phyloP scores from a whole-genome alignment of 495 filamentous ascomycete species.

The Penicillium macrosclerotiorum region DNA sequence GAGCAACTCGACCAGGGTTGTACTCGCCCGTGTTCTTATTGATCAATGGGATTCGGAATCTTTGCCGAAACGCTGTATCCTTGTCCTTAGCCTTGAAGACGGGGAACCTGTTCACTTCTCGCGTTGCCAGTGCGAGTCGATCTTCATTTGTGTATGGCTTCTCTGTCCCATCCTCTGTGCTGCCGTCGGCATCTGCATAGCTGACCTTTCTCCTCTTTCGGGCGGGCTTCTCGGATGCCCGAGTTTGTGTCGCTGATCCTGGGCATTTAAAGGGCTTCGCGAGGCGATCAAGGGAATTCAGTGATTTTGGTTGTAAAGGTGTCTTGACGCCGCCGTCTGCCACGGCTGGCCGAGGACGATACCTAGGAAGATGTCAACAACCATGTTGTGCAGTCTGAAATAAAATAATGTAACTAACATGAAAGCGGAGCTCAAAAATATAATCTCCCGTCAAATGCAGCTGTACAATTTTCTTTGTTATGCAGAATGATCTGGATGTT shows the following conservation, averaged over 20 bases:
- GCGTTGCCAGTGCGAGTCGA: constrained; percentile 77
- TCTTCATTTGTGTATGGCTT: constrained; percentile 89
- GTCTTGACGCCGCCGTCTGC: constrained; percentile 36
- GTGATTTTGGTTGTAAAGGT: constrained; percentile 33
- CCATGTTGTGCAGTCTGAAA: not conserved
- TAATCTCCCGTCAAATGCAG: not conserved
- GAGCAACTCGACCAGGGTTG: constrained; percentile 74
- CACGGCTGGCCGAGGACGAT: constrained; percentile 37
- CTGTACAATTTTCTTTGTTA: constrained; percentile 12
- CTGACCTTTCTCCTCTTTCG: constrained; percentile 87
- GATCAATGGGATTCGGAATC: constrained; percentile 82
- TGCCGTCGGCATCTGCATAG: constrained; percentile 79
- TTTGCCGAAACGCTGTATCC: constrained; percentile 70
- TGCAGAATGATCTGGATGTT: not conserved
- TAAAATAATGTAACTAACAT: constrained; percentile 16
- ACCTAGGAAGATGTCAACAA: constrained; percentile 31
- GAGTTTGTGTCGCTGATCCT: constrained; percentile 67
- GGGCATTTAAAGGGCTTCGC: constrained; percentile 92
- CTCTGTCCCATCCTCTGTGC: constrained; percentile 62
- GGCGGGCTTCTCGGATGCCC: constrained; percentile 75
- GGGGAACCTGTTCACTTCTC: constrained; percentile 86
- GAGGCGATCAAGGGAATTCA: constrained; percentile 66
- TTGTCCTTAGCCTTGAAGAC: constrained; percentile 91
- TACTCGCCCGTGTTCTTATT: constrained; percentile 74
- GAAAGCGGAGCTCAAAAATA: not conserved